Evolutionary conservation across 1,284 basidiomycete species (phyloP).

Genomic region (Rhodotorula sp.): DNA sequence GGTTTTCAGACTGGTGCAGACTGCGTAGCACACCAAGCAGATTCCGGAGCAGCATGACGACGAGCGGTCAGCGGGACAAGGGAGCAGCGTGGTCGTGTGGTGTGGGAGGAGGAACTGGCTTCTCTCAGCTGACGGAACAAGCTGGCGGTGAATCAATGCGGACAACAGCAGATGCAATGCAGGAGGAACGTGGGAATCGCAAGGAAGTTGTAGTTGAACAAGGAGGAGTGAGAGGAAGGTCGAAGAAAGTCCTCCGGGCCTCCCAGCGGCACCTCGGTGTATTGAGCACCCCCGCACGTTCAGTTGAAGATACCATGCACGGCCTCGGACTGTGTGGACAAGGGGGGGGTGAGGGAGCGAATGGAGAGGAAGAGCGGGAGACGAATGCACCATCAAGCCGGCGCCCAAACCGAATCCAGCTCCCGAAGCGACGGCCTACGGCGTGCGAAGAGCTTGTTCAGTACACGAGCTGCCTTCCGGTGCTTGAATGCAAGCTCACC

Average conservation of each 20-base stretch:
- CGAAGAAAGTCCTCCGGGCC: too few relatives aligned
- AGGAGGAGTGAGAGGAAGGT: too few relatives aligned
- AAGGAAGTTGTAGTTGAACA: too few relatives aligned
- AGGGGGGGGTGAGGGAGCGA: too few relatives aligned
- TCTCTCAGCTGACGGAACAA: not conserved
- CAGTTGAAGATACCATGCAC: too few relatives aligned
- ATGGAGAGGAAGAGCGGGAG: not conserved
- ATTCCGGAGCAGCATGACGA: too few relatives aligned
- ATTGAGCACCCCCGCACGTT: too few relatives aligned
- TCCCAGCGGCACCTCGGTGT: too few relatives aligned
- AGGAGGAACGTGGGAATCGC: not conserved
- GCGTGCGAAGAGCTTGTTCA: too few relatives aligned
- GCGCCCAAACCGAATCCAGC: conserved; percentile 15
- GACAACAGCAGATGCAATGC: not conserved
- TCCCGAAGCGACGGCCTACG: conserved; percentile 6
- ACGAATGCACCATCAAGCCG: not conserved
- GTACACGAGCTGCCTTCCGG: not conserved
- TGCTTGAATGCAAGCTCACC: not conserved
- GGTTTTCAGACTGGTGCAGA: too few relatives aligned
- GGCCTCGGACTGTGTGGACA: too few relatives aligned
- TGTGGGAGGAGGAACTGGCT: not conserved
- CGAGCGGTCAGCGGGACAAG: not conserved
- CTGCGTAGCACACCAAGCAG: too few relatives aligned
- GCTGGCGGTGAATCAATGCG: not conserved
- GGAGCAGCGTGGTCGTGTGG: not conserved